Evolutionary conservation across 176 grass and related monocot genomes (phyloP).

Genomic region (Musa itinerans): DNA sequence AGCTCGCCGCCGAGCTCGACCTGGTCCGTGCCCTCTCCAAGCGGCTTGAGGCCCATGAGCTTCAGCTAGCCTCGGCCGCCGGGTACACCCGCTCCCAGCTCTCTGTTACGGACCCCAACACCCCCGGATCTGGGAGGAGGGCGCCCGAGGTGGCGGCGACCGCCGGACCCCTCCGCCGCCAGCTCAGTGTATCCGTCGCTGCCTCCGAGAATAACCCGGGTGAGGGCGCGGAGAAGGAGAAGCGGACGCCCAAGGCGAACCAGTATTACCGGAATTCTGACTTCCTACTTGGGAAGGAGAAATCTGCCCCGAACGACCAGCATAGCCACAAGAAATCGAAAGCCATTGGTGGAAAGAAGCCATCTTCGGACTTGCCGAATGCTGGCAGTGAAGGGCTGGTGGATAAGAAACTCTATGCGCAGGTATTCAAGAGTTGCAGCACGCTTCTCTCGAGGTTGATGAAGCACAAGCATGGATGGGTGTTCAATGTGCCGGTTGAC

Average conservation of each 20-base stretch:
- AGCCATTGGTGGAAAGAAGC: conserved; percentile 39
- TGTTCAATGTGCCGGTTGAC: conserved; percentile 27
- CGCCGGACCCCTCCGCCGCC: neutral
- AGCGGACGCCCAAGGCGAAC: conserved; percentile 37
- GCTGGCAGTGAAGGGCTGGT: neutral
- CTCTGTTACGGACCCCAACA: conserved; percentile 57
- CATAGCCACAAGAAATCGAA: conserved; percentile 62
- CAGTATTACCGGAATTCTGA: conserved; percentile 65
- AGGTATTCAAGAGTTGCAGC: conserved; percentile 20
- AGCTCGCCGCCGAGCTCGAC: conserved; percentile 44
- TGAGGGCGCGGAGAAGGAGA: conserved; percentile 27
- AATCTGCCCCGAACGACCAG: conserved; percentile 24
- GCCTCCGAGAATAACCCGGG: neutral
- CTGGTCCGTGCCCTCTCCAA: conserved; percentile 43
- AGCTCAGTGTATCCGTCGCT: neutral
- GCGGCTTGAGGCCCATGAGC: conserved; percentile 32
- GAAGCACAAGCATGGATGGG: conserved; percentile 19
- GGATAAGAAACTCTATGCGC: conserved; percentile 46
- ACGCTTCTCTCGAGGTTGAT: conserved; percentile 10
- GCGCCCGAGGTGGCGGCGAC: neutral
- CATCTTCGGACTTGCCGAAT: conserved; percentile 24
- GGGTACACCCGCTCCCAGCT: conserved; percentile 30
- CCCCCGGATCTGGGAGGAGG: conserved; percentile 23
- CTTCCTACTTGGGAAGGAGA: conserved; percentile 83
- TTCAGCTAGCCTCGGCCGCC: neutral